These are phyloP conservation scores for Komagataella pastoris DNA, from an alignment of 805 yeast genomes.

Conservation along the genomic window DNA sequence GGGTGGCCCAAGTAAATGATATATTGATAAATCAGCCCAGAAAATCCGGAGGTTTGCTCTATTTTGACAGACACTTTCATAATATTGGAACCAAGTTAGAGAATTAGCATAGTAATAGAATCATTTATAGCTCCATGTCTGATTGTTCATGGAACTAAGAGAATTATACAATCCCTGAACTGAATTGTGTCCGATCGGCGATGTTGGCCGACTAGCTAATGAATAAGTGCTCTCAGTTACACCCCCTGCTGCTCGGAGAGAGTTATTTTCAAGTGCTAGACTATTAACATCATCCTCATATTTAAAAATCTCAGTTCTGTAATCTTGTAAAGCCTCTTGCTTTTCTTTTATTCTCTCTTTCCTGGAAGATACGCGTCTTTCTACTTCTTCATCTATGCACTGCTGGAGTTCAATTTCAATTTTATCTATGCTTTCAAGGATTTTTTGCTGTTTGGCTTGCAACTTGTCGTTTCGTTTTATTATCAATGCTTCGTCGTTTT, in stretches of 20 bases:
- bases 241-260: neutral
- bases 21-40: constrained; percentile 20
- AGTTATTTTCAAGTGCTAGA: neutral
- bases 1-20: constrained; percentile 71
- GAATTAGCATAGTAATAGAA: neutral
- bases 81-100: constrained; percentile 14
- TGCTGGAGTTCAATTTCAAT: constrained; percentile 13
- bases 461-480: constrained; percentile 20
- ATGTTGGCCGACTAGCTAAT: constrained; percentile 4
- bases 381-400: constrained; percentile 12
- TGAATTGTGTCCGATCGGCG: neutral
- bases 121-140: neutral
- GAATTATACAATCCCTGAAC: neutral
- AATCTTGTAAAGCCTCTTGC: constrained; percentile 11
- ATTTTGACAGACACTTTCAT: constrained; percentile 53
- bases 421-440: constrained; percentile 11
- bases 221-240: constrained; percentile 2
- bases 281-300: neutral
- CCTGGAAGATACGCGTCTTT: constrained; percentile 10
- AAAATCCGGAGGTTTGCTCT: constrained; percentile 50
- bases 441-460: constrained; percentile 15
- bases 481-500: constrained; percentile 16
- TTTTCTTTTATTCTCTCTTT: constrained; percentile 10
- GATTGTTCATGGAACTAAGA: neutral
- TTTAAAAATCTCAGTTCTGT: constrained; percentile 12